Evolutionary conservation across 257 asterid species (phyloP), one percentile per base, ranked within the genome.

Genomic region (Solanum medicagineum): DNA sequence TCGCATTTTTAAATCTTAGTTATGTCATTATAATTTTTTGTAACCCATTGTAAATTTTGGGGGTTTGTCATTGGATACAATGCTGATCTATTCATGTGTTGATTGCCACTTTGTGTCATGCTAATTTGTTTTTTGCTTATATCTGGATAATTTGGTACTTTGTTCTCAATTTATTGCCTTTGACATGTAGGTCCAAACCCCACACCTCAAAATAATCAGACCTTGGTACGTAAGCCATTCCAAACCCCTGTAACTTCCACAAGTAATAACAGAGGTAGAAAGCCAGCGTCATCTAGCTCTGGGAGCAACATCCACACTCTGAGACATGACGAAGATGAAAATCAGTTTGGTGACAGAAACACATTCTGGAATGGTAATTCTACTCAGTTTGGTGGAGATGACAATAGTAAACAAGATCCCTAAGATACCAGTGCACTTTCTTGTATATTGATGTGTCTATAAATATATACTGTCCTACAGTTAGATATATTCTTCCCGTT

Each of bases 301-400:
- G 97, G 98, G 32, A 91, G 92, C 88, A 96, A 96, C 87, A 93
- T 96, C 84, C 99, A 96, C 91, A 96, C 99, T 20, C 86, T 96
- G 85, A 94, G 89, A 84, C 98, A 89, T 8, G 93, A 90, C 4
- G 98, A 93, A 51, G 95, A 94, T 79, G 97, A 91, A 36, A 57
- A 69, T 26, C 91, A 86, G 36, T 92, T 89, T 84, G 85, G 87
- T 8, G 95, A 91, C 82, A 90, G 90, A 87, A 95, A 96, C 80
- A 86, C 93, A 57, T 96, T 92, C 86, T 96, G 99, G 99, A 96
- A 96, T 75, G 98, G 99, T 44, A 96, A 96, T 83, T 96, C 99
- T 10, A 95, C 99, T 3, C 95, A 96, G 81, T 96, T 42, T 89
- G 98, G 97, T 19, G 97, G 99, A 19, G 91, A 92, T 44, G 89